A percentile compares a stretch with the other conserved stretches of the same genome.
Evolutionary conservation across 441 rosid species (phyloP).

Genomic region (Aquilaria agallochum): DNA sequence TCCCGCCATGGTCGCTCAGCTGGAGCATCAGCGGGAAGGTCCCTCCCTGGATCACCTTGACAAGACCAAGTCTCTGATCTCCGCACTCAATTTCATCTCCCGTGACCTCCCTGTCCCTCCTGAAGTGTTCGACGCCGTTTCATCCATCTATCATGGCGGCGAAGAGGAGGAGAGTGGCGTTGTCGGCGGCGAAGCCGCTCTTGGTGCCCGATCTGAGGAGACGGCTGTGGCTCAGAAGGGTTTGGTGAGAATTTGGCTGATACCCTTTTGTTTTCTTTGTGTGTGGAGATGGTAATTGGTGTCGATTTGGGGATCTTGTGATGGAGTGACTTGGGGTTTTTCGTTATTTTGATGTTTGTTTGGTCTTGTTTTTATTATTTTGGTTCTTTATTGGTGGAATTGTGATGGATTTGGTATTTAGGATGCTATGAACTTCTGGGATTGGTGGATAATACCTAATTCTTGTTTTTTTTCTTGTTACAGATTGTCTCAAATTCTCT

Average conservation of each 20-base stretch:
- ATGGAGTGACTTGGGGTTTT: conserved; percentile 9
- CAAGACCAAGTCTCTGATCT: conserved; percentile 72
- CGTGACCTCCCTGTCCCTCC: conserved; percentile 93
- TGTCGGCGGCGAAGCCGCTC: conserved; percentile 12
- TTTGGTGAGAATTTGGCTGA: conserved; percentile 38
- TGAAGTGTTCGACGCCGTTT: conserved; percentile 60
- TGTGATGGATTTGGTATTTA: conserved; percentile 3
- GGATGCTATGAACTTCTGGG: too few species aligned
- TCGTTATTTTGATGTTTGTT: conserved; percentile 9
- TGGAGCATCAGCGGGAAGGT: conserved; percentile 38
- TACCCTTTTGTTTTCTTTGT: conserved; percentile 19
- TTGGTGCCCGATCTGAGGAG: conserved; percentile 23
- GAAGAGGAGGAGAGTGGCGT: conserved; percentile 17
- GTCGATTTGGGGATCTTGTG: conserved; percentile 16
- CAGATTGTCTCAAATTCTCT: neutral
- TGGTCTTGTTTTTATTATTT: neutral
- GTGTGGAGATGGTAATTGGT: conserved; percentile 16
- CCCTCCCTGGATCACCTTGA: conserved; percentile 35
- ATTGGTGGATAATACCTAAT: neutral
- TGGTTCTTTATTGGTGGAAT: neutral
- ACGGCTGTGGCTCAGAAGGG: conserved; percentile 17
- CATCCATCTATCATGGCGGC: conserved; percentile 55
- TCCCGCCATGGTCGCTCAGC: conserved; percentile 87
- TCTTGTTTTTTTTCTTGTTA: neutral
- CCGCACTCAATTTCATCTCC: conserved; percentile 82